Evolutionary conservation across 352 stramenopile species (phyloP).

Genomic region (Phytophthora sp.): DNA sequence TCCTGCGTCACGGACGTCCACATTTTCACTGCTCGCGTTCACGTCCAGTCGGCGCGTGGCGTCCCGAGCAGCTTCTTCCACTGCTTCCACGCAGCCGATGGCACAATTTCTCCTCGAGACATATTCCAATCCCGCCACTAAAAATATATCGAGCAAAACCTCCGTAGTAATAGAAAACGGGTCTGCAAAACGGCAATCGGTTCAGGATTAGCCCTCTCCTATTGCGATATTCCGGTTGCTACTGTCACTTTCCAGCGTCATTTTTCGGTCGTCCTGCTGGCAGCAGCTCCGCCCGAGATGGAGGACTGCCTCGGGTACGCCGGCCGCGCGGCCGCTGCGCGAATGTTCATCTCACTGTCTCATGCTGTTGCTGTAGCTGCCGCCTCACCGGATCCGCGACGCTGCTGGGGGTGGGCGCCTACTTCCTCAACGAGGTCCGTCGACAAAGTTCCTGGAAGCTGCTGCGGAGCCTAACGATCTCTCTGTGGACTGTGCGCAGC

Average conservation of each 20-base stretch:
- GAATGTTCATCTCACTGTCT: not conserved
- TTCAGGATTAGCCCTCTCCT: too few relatives aligned
- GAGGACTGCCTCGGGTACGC: conserved; percentile 43
- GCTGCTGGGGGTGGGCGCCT: conserved; percentile 57
- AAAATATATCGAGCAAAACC: not conserved
- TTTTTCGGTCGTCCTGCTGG: not conserved
- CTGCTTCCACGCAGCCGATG: too few relatives aligned
- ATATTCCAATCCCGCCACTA: not conserved
- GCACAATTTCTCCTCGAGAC: not conserved
- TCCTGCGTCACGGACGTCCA: conserved; percentile 29
- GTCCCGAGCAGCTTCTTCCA: too few relatives aligned
- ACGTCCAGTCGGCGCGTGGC: too few relatives aligned
- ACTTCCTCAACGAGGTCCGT: conserved; percentile 64
- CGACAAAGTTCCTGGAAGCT: too few relatives aligned
- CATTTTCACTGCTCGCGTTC: too few relatives aligned
- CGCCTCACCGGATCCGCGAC: conserved; percentile 59
- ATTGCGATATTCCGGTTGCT: not conserved
- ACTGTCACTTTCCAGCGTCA: not conserved
- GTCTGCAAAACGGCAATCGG: too few relatives aligned
- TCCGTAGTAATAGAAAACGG: too few relatives aligned
- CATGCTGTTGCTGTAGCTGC: conserved; percentile 38
- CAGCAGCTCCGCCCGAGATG: conserved; percentile 2
- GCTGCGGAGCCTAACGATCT: too few relatives aligned
- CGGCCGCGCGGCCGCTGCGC: not conserved
- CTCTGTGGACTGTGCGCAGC: conserved; percentile 16